Evolutionary conservation across 441 rosid genomes (phyloP).

Genomic region (Breynia disticha): DNA sequence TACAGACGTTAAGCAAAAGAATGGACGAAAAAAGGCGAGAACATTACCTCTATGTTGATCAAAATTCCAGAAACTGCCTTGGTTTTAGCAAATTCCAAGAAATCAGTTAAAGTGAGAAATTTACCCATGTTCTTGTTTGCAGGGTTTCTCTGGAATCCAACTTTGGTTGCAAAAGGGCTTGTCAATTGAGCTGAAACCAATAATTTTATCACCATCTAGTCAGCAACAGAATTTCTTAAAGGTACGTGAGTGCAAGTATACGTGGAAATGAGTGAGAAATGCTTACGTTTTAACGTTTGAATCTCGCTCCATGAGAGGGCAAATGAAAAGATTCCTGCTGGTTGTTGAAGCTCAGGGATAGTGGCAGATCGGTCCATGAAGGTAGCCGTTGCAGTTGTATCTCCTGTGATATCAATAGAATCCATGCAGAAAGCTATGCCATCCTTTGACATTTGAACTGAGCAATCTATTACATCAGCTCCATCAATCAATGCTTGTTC

Average conservation of each 20-base stretch:
- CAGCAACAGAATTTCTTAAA: background rate
- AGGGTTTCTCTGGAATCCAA: conserved; percentile 45
- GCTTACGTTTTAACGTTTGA: conserved; percentile 62
- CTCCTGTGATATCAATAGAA: conserved; percentile 45
- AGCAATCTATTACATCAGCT: conserved; percentile 76
- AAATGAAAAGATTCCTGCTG: conserved; percentile 70
- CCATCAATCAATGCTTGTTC: conserved; percentile 73
- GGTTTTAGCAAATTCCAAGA: conserved; percentile 59
- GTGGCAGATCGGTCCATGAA: conserved; percentile 43
- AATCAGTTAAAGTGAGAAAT: conserved; percentile 41
- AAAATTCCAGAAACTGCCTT: conserved; percentile 67
- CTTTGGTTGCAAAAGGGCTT: conserved; percentile 35
- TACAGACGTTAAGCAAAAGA: conserved; percentile 6
- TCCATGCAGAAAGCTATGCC: conserved; percentile 71
- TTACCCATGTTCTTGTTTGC: conserved; percentile 53
- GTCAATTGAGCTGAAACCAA: conserved; percentile 52
- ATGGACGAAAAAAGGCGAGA: conserved; percentile 8
- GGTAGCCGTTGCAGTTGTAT: conserved; percentile 49
- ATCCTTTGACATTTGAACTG: conserved; percentile 82
- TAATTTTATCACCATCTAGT: conserved; percentile 1
- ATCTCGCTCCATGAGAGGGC: conserved; percentile 86
- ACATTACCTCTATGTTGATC: conserved; percentile 54
- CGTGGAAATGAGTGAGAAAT: conserved; percentile 10
- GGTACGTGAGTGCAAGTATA: background rate
- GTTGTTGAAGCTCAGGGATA: conserved; percentile 51